A percentile compares a stretch with the other conserved stretches of the same genome.
Evolutionary conservation across 1,284 basidiomycete genomes (phyloP).

Genomic region (Clitocybe nebularis): DNA sequence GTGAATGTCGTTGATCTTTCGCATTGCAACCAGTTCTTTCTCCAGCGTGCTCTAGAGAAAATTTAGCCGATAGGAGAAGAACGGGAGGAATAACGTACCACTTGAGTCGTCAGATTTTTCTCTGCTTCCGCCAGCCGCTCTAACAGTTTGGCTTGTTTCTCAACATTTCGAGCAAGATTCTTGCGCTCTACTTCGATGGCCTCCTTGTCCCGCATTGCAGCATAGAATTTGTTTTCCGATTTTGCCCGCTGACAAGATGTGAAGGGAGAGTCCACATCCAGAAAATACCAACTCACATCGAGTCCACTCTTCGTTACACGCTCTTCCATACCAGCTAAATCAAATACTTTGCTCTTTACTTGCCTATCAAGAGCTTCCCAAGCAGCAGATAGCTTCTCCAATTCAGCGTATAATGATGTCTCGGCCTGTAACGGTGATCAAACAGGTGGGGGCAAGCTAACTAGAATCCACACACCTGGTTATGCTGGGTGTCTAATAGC

Average conservation of each 20-base stretch:
- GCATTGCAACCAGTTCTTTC: constrained; percentile 35
- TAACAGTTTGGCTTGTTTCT: constrained; percentile 77
- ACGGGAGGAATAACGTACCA: constrained; percentile 40
- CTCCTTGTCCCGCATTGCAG: constrained; percentile 88
- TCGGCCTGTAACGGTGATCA: constrained; percentile 61
- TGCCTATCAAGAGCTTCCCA: constrained; percentile 88
- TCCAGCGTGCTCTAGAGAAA: constrained; percentile 43
- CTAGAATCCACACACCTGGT: constrained; percentile 36
- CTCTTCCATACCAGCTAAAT: constrained; percentile 76
- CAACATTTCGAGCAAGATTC: constrained; percentile 50
- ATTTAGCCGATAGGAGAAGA: background rate
- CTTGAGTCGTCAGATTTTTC: constrained; percentile 50
- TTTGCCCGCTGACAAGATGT: constrained; percentile 62
- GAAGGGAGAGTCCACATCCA: constrained; percentile 1
- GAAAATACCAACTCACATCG: constrained; percentile 48
- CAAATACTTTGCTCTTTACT: constrained; percentile 81
- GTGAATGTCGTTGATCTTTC: constrained; percentile 30
- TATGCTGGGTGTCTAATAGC: constrained; percentile 50
- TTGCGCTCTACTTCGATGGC: constrained; percentile 77
- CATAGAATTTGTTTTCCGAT: constrained; percentile 93
- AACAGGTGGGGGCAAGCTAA: no score
- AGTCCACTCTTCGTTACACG: constrained; percentile 57
- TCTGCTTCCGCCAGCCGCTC: constrained; percentile 72
- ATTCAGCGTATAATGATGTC: constrained; percentile 77
- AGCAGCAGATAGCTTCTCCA: constrained; percentile 82